These are phyloP conservation scores for Hymenoscyphus linearis DNA, from an alignment of 2,329 filamentous ascomycete genomes.

Conservation along the genomic window DNA sequence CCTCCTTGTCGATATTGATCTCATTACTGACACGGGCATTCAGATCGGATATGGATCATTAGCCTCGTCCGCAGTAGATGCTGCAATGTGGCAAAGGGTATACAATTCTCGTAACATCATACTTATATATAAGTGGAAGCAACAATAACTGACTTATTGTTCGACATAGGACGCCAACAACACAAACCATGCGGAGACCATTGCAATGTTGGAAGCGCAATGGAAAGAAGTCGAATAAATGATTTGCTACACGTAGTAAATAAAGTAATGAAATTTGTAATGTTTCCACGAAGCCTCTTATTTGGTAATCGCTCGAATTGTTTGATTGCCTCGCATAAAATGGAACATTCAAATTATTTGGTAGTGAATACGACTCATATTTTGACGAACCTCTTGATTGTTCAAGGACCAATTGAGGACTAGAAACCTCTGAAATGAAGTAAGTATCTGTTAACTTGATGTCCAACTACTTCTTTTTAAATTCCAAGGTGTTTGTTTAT, in stretches of 20 bases:
- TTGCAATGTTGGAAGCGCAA: constrained; percentile 3
- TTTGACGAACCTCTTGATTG: too few species aligned
- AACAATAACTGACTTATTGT: not conserved
- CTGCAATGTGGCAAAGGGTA: constrained; percentile 5
- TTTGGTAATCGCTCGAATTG: not conserved
- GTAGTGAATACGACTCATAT: not conserved
- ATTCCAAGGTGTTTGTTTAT: too few species aligned
- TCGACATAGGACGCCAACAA: not conserved
- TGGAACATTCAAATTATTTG: not conserved
- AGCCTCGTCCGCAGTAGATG: constrained; percentile 1
- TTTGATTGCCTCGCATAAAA: not conserved
- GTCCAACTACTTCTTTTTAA: too few species aligned
- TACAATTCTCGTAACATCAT: not conserved
- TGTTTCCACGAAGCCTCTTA: too few species aligned
- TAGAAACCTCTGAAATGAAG: too few species aligned
- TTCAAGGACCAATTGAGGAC: too few species aligned
- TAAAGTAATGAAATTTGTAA: too few species aligned
- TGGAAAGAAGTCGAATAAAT: constrained; percentile 5
- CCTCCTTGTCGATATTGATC: not conserved
- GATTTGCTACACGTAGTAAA: not conserved
- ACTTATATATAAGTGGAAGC: not conserved
- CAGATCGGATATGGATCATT: constrained; percentile 3
- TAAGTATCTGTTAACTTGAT: too few species aligned
- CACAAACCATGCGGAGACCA: not conserved
- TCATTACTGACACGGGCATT: not conserved